These are phyloP conservation scores for Fusarium sp. DNA, from an alignment of 2,329 filamentous ascomycete species.

Conservation along the genomic window DNA sequence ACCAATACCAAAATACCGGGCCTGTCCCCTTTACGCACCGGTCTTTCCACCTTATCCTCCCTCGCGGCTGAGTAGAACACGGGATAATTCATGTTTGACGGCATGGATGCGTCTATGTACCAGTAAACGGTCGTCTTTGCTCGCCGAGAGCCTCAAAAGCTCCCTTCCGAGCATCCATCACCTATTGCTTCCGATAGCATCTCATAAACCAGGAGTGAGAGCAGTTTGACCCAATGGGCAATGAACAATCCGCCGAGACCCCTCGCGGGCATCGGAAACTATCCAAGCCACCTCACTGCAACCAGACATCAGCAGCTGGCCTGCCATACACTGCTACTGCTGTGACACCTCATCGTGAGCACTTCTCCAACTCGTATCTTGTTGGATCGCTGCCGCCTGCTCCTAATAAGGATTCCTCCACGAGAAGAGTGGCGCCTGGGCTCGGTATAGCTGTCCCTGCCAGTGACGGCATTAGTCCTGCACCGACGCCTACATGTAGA, in stretches of 20 bases:
- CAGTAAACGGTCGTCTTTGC: conserved; percentile 40
- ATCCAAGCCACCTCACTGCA: conserved; percentile 62
- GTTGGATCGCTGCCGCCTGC: conserved; percentile 45
- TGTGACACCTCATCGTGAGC: conserved; percentile 44
- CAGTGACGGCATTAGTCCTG: conserved; percentile 25
- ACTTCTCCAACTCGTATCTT: conserved; percentile 51
- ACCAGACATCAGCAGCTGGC: conserved; percentile 55
- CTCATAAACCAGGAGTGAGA: conserved; percentile 28
- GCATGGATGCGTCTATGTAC: conserved; percentile 43
- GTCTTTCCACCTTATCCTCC: conserved; percentile 11
- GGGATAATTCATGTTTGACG: conserved; percentile 33
- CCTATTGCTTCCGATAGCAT: conserved; percentile 25
- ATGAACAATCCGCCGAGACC: conserved; percentile 61
- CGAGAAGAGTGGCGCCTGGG: conserved; percentile 24
- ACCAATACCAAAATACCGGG: not conserved
- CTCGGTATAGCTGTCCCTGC: conserved; percentile 39
- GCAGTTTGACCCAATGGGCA: conserved; percentile 59
- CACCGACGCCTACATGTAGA: conserved; percentile 30
- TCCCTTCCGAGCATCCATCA: conserved; percentile 30
- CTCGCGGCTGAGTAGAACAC: conserved; percentile 16
- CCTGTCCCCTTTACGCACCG: not conserved
- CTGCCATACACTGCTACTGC: conserved; percentile 54
- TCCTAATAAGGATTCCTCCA: conserved; percentile 29
- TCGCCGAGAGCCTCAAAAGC: conserved; percentile 39
- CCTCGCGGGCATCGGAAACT: conserved; percentile 60